These are phyloP conservation scores for Amanita molliuscula DNA, from an alignment of 768 basidiomycete genomes.

Conservation along the genomic window DNA sequence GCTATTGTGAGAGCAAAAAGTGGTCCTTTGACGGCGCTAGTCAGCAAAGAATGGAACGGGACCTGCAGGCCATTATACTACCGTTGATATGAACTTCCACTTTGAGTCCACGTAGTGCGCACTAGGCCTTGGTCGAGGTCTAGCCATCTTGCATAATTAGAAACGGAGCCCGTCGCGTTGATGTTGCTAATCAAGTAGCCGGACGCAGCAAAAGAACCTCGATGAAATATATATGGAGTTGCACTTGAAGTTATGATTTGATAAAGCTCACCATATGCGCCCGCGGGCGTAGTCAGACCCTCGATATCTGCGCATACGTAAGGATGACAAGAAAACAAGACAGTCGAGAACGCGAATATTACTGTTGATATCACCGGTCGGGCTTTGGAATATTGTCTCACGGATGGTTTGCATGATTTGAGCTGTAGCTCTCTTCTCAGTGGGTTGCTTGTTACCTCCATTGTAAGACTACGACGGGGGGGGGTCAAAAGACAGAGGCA, in stretches of 20 bases:
- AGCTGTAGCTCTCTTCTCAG: constrained; percentile 32
- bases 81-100: constrained; percentile 37
- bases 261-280: constrained; percentile 44
- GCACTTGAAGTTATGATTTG: not conserved
- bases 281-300: constrained; percentile 40
- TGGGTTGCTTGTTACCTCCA: constrained; percentile 53
- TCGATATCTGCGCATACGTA: constrained; percentile 28
- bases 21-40: constrained; percentile 21
- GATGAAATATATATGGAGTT: not conserved
- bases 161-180: constrained; percentile 24
- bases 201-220: constrained; percentile 63
- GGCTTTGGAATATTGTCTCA: constrained; percentile 44
- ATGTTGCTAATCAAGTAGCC: constrained; percentile 49
- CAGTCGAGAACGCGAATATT: constrained; percentile 9
- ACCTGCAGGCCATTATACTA: constrained; percentile 25
- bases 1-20: constrained; percentile 61
- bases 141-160: constrained; percentile 54
- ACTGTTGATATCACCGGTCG: constrained; percentile 53
- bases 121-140: constrained; percentile 56
- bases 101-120: constrained; percentile 51
- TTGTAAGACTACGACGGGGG: constrained; percentile 42
- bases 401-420: constrained; percentile 42
- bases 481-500: not conserved
- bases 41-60: not conserved
- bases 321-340: not conserved